Evolutionary conservation across 139 green algal genomes (phyloP).

Genomic region (Coelastrella sp.): DNA sequence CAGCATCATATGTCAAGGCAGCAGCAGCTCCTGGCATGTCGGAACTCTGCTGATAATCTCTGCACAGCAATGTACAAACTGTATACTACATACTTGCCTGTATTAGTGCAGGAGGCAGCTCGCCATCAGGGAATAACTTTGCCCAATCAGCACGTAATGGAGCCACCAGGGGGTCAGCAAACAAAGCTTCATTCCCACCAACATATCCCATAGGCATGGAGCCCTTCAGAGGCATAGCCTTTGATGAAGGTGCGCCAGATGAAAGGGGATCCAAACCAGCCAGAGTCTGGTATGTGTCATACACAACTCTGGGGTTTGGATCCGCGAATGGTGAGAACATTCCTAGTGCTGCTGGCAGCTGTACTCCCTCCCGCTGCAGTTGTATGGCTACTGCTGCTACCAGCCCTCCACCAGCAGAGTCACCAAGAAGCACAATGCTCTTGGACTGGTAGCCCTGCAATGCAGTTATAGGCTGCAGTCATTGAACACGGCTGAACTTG

Average conservation of each 20-base stretch:
- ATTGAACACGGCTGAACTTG: too few relatives aligned
- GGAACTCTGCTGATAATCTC: too few relatives aligned
- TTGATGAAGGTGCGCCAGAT: neutral
- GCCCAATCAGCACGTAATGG: neutral
- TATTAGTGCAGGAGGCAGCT: conserved; percentile 30
- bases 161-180: neutral
- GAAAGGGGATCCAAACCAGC: neutral
- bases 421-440: conserved; percentile 31
- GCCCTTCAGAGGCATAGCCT: neutral
- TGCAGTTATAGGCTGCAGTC: too few relatives aligned
- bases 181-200: neutral
- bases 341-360: neutral
- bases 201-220: neutral
- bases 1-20: too few relatives aligned
- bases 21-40: too few relatives aligned
- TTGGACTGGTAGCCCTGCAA: neutral
- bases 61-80: too few relatives aligned
- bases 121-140: neutral
- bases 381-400: neutral
- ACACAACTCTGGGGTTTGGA: neutral
- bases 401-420: conserved; percentile 42
- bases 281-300: neutral
- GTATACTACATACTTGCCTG: neutral
- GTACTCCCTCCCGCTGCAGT: neutral
- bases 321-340: conserved; percentile 11